Conservation (phyloP, 78 protist genomes). For the Pelomyxa schiedti region DNA sequence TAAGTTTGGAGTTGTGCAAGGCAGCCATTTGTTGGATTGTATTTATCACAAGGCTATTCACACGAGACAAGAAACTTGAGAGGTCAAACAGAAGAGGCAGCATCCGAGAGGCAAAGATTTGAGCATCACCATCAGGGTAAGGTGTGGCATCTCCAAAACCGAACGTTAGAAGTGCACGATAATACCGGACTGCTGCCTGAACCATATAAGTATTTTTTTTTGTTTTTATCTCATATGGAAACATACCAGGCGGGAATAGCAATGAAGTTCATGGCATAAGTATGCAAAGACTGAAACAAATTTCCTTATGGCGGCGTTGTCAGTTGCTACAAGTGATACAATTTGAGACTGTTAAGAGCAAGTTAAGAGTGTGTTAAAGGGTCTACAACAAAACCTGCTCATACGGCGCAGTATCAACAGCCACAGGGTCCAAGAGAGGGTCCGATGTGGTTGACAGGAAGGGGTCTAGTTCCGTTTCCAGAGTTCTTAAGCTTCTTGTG, state of each 20-base stretch:
- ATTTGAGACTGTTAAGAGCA: too few relatives aligned
- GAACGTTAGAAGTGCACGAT: background rate
- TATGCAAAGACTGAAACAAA: too few relatives aligned
- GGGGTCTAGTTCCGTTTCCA: too few relatives aligned
- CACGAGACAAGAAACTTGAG: slow-evolving; percentile 29
- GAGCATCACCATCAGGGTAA: slow-evolving; percentile 50
- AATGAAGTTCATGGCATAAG: too few relatives aligned
- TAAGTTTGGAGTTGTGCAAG: slow-evolving; percentile 29
- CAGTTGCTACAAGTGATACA: too few relatives aligned
- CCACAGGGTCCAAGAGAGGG: too few relatives aligned
- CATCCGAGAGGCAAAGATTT: slow-evolving; percentile 28
- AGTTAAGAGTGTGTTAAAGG: too few relatives aligned
- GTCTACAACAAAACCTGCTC: too few relatives aligned
- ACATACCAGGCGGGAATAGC: background rate
- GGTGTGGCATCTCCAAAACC: slow-evolving; percentile 42
- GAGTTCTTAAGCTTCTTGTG: too few relatives aligned
- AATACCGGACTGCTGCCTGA: background rate
- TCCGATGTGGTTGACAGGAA: too few relatives aligned
- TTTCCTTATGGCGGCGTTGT: too few relatives aligned
- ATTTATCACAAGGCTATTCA: slow-evolving; percentile 30
- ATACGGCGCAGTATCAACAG: too few relatives aligned
- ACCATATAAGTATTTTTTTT: background rate
- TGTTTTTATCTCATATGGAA: background rate
- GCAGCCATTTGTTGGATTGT: slow-evolving; percentile 47
- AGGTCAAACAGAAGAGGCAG: slow-evolving; percentile 47